Conservation (phyloP, 2,329 filamentous ascomycete species). For the Beauveria brongniartii region DNA sequence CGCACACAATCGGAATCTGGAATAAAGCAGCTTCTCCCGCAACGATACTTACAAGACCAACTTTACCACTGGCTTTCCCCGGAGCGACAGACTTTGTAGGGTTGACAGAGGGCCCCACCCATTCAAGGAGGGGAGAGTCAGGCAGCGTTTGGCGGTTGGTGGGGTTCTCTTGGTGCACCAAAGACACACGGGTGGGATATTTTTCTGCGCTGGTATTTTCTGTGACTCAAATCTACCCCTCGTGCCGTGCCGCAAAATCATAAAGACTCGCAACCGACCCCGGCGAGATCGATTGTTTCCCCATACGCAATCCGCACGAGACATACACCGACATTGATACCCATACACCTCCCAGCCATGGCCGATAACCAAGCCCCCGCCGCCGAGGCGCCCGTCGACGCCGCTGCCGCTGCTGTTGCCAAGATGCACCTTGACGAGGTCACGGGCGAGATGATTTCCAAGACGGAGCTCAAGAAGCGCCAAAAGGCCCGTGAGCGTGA, state of each 20-base stretch:
- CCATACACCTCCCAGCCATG: conserved; percentile 20
- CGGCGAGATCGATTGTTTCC: neutral
- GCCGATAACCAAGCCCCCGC: conserved; percentile 23
- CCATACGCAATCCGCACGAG: neutral
- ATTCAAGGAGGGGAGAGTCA: conserved; percentile 4
- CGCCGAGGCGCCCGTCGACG: conserved; percentile 33
- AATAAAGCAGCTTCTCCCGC: neutral
- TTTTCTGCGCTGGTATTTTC: conserved; percentile 5
- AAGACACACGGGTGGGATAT: conserved; percentile 1
- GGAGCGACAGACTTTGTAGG: neutral
- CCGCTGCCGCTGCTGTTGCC: conserved; percentile 48
- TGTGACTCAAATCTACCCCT: conserved; percentile 10
- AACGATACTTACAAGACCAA: too few species aligned
- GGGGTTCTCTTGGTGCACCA: neutral
- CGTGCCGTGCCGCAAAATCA: neutral
- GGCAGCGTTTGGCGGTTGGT: neutral
- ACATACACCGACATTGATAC: neutral
- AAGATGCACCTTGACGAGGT: conserved; percentile 86
- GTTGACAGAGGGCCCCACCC: conserved; percentile 5
- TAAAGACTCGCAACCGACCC: neutral
- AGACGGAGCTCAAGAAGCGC: conserved; percentile 88
- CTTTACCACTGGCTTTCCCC: neutral
- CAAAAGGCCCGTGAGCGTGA: conserved; percentile 86
- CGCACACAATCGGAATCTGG: neutral
- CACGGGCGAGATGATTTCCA: conserved; percentile 80